Evolutionary conservation across 805 yeast genomes (phyloP).

Genomic region (Kuraishia hungarica): DNA sequence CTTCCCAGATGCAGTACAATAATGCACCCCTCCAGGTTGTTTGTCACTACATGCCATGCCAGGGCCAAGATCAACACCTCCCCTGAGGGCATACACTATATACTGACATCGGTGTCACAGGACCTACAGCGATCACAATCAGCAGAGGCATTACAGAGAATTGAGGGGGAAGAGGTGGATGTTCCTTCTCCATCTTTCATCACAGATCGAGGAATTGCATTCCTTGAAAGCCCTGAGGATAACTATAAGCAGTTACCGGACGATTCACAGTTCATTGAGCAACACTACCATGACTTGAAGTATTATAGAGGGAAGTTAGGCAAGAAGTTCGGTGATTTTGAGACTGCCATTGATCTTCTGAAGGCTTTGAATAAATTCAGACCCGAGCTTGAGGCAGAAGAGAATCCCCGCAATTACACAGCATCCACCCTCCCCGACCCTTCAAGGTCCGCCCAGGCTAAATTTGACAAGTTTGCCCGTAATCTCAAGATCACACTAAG

Average conservation of each 20-base stretch:
- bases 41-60: neutral
- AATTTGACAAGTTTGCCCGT: conserved; percentile 25
- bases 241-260: conserved; percentile 43
- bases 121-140: neutral
- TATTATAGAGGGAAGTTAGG: conserved; percentile 23
- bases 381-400: conserved; percentile 9
- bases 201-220: neutral
- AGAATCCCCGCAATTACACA: conserved; percentile 3
- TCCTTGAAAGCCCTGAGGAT: neutral
- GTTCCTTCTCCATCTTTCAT: neutral
- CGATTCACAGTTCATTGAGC: conserved; percentile 42
- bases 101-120: neutral
- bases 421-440: conserved; percentile 8
- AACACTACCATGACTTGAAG: conserved; percentile 34
- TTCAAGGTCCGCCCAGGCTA: conserved; percentile 8
- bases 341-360: conserved; percentile 28
- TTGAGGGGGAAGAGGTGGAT: neutral
- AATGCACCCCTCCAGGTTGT: neutral
- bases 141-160: neutral
- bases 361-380: conserved; percentile 27
- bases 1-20: neutral
- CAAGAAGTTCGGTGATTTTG: conserved; percentile 28
- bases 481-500: conserved; percentile 34
- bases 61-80: conserved; percentile 2
- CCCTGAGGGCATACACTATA: conserved; percentile 1